phyloP scores from a whole-genome alignment of 352 stramenopile genomes.

The Globisporangium barbulae region DNA sequence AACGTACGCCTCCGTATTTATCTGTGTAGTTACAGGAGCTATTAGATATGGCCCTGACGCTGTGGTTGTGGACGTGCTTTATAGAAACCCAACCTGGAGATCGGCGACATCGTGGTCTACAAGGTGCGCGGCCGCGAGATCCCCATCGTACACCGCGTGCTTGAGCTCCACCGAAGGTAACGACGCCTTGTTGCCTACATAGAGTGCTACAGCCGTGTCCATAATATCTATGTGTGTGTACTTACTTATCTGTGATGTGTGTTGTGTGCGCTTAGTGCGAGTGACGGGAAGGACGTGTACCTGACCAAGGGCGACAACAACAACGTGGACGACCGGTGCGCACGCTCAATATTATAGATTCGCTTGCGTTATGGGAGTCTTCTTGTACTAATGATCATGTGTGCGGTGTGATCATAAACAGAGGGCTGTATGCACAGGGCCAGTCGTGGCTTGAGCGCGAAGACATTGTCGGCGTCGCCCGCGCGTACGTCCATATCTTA shows the following conservation, averaged over 20 bases:
- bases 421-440: constrained; percentile 95
- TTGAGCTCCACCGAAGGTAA: constrained; percentile 94
- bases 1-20: constrained; percentile 46
- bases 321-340: constrained; percentile 95
- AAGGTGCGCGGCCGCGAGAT: constrained; percentile 98
- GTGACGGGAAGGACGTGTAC: constrained; percentile 91
- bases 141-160: constrained; percentile 98
- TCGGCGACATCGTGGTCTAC: constrained; percentile 94
- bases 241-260: neutral
- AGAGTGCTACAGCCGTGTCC: neutral
- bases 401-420: constrained; percentile 11
- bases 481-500: constrained; percentile 56
- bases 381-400: neutral
- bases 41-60: neutral
- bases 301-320: constrained; percentile 99
- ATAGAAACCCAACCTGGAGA: constrained; percentile 72
- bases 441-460: constrained; percentile 98
- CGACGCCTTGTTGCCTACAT: constrained; percentile 1
- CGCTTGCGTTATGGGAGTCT: neutral
- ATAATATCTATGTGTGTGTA: constrained; percentile 3
- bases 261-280: constrained; percentile 31
- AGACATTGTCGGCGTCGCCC: constrained; percentile 96
- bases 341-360: neutral
- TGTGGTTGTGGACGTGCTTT: neutral
- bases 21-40: constrained; percentile 23